Base-by-base conservation (phyloP, 2,329 filamentous ascomycete genomes). In the Neopestalotiopsis sp. region DNA sequence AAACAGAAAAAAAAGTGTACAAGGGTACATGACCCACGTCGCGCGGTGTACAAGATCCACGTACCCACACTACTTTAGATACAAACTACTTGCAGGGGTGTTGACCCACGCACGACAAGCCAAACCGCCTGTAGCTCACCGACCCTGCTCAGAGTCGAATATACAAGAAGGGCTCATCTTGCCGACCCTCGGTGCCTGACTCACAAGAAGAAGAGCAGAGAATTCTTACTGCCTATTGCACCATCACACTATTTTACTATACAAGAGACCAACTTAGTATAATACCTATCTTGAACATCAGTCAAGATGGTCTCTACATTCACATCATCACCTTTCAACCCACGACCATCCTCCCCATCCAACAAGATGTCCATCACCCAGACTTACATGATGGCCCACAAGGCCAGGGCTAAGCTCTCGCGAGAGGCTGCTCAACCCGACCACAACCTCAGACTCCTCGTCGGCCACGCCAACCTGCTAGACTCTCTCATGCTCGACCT, bases 361-460 rank as follows among this genome's bases (percentile, higher is more conserved):
- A 93, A 94, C 83, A 95, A 92, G 85, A 98, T 98, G 96, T 97
- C 93, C 81, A 92, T 98, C 85, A 97, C 95, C 34, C 94, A 98
- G 85, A 98, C 95, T 71, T 99, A 98, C 92, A 97, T 94, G 86
- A 92, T 98, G 77, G 96, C 96, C 80, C 95, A 97, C 88, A 95
- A 95, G 83, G 96, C 96, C 80, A 91, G 96, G 81, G 92, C 91
- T 76, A 99, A 99, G 94, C 94, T 99, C 79, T 94, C 94, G 74
- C 89, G 88, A 73, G 95, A 98, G 86, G 96, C 96, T 85, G 90
- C 91, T 82, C 92, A 92, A 78, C 87, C 94, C 76, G 95, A 98
- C 80, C 96, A 98, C 88, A 91, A 98, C 86, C 93, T 99, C 72
- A 91, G 95, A 79, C 90, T 97, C 61, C 92, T 99, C 70, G 96